Conservation (phyloP, 805 yeast species). For the Blastobotrys parvus region DNA sequence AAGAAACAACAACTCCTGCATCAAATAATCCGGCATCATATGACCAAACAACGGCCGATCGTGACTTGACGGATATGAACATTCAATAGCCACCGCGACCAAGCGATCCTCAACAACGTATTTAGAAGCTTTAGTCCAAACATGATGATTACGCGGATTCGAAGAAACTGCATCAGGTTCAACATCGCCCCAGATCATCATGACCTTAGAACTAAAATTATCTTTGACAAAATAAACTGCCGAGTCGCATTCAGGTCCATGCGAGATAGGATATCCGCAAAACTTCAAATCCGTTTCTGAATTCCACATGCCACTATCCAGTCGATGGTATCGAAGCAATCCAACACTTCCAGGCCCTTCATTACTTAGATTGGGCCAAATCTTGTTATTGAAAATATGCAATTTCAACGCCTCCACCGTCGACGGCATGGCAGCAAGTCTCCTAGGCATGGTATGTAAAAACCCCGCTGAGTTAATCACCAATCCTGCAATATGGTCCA, state of each 20-base stretch:
- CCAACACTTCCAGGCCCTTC: slow-evolving; percentile 16
- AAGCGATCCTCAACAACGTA: slow-evolving; percentile 35
- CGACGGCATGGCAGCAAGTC: slow-evolving; percentile 43
- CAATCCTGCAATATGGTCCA: slow-evolving; percentile 69
- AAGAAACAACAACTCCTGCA: slow-evolving; percentile 42
- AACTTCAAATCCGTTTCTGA: slow-evolving; percentile 10
- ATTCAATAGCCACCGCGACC: slow-evolving; percentile 61
- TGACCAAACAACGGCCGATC: slow-evolving; percentile 66
- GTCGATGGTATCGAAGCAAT: slow-evolving; percentile 11
- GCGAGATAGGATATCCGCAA: slow-evolving; percentile 21
- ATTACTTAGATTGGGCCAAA: slow-evolving; percentile 69
- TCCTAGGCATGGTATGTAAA: slow-evolving; percentile 29
- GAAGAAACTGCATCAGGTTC: slow-evolving; percentile 55
- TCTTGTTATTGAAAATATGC: slow-evolving; percentile 59
- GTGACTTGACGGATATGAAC: slow-evolving; percentile 50
- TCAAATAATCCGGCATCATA: slow-evolving; percentile 56
- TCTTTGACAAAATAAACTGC: slow-evolving; percentile 54
- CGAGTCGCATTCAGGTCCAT: slow-evolving; percentile 31
- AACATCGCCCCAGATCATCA: slow-evolving; percentile 76
- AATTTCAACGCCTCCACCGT: slow-evolving; percentile 45
- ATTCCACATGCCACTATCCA: not conserved
- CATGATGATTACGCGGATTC: slow-evolving; percentile 28
- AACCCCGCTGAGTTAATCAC: slow-evolving; percentile 64
- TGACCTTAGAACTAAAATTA: slow-evolving; percentile 24
- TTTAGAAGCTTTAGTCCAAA: slow-evolving; percentile 54